Evolutionary conservation across 73 alveolate species (phyloP), one percentile per base, ranked within the genome.

Genomic region (Tetrahymena malaccensis): DNA sequence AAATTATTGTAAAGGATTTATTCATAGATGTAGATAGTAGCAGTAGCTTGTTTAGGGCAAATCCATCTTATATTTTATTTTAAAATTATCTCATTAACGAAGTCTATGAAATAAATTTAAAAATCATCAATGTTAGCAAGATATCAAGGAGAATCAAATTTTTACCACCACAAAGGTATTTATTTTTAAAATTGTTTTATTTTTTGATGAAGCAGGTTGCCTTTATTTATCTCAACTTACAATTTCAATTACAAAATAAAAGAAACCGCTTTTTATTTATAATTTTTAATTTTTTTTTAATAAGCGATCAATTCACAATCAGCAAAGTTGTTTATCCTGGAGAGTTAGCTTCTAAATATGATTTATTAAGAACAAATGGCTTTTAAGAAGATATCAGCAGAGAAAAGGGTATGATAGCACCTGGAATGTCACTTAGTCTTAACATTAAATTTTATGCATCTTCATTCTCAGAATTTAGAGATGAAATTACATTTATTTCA

Each of bases 381-480:
- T 70, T 27, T 70, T 22, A 22, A 27, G 89, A 70, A 70, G 89
- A 70, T 70, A n/a, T 31, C 31, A 70, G 10, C 25, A 70, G 11
- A 70, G 89, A 70, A 70, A 70, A 17, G 31, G 89, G 89, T 4
- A 70, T 70, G 89, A 98, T 95, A 21, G 99, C 99, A 50, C 99
- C 99, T 5, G 99, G 99, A 93, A 98, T 98, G 99, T 94, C 97
- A 35, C 99, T 98, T 35, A 95, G 96, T 85, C 95, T 98, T 93
- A 97, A 97, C 93, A 96, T 98, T 31, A 95, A 98, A 96, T 98
- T 98, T 96, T 96, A 96, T 94, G 99, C 99, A 10, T 98, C 99
- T 19, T 95, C 98, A n/a, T 98, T 98, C 97, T 99, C 98, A 40
- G 99, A 98, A 97, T 98, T 98, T 84, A 99, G 98, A 85, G 99